Evolutionary conservation across 139 green algal species (phyloP).

Genomic region (Picochlorum sp.): DNA sequence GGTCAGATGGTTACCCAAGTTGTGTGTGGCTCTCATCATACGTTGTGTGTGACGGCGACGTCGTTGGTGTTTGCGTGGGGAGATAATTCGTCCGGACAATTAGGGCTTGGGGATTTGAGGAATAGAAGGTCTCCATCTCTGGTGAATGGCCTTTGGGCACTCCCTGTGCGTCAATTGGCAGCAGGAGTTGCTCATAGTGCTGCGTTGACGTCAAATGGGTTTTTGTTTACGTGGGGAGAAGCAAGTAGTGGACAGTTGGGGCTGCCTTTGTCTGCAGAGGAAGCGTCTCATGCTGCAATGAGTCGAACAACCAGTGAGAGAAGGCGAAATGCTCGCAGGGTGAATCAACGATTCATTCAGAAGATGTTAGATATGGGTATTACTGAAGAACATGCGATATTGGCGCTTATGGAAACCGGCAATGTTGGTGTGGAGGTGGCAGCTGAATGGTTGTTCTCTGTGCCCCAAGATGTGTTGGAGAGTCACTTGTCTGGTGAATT

Average conservation of each 20-base stretch:
- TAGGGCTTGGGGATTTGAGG: conserved; percentile 61
- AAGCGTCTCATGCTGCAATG: conserved; percentile 25
- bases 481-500: conserved; percentile 32
- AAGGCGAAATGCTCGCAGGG: conserved; percentile 22
- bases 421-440: conserved; percentile 85
- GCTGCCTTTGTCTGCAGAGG: conserved; percentile 47
- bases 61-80: conserved; percentile 78
- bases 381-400: conserved; percentile 42
- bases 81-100: conserved; percentile 59
- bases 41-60: conserved; percentile 70
- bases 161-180: conserved; percentile 66
- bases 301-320: conserved; percentile 23
- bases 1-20: conserved; percentile 58
- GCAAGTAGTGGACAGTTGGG: conserved; percentile 80
- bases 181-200: conserved; percentile 65
- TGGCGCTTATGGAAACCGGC: conserved; percentile 74
- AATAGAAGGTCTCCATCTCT: conserved; percentile 43
- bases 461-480: conserved; percentile 43
- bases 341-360: conserved; percentile 70
- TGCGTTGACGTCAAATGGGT: conserved; percentile 70
- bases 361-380: conserved; percentile 87
- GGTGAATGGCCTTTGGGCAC: conserved; percentile 69
- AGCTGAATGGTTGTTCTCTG: conserved; percentile 77
- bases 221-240: conserved; percentile 80
- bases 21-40: conserved; percentile 67